Conservation (phyloP, 192 early-diverging fungal species). For the Borealophlyctis nickersoniae region DNA sequence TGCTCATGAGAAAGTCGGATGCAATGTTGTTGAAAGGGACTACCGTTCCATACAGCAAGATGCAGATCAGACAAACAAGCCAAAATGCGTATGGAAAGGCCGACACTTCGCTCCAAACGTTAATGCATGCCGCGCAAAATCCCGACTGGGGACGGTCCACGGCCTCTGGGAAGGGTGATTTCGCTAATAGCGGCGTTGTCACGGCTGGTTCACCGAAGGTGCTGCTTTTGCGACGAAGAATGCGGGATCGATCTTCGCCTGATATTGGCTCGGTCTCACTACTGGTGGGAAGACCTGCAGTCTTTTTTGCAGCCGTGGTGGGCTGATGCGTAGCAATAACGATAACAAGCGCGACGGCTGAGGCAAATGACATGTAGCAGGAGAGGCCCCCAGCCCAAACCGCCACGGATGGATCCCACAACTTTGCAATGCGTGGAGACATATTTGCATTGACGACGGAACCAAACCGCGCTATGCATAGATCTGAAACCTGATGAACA, state of each 20-base stretch:
- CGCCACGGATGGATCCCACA: slow-evolving; percentile 30
- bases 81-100: slow-evolving; percentile 49
- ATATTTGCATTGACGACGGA: slow-evolving; percentile 52
- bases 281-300: no score
- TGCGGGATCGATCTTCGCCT: no score
- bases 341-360: slow-evolving; percentile 29
- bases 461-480: slow-evolving; percentile 49
- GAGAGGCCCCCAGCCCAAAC: slow-evolving; percentile 45
- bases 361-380: slow-evolving; percentile 46
- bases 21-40: slow-evolving; percentile 57
- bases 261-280: no score
- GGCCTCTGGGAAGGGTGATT: not conserved
- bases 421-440: slow-evolving; percentile 45
- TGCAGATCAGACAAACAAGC: slow-evolving; percentile 51
- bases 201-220: not conserved
- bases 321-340: slow-evolving; percentile 36
- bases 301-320: no score
- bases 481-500: slow-evolving; percentile 26
- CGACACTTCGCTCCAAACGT: slow-evolving; percentile 11
- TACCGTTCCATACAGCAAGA: slow-evolving; percentile 53
- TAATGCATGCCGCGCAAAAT: not conserved
- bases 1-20: slow-evolving; percentile 53
- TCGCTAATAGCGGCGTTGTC: not conserved
- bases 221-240: no score
- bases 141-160: not conserved